Percentiles rank a stretch among this genome's conserved stretches.
These are phyloP conservation scores for Starmerella floricola DNA, from an alignment of 805 yeast species.

Conservation along the genomic window DNA sequence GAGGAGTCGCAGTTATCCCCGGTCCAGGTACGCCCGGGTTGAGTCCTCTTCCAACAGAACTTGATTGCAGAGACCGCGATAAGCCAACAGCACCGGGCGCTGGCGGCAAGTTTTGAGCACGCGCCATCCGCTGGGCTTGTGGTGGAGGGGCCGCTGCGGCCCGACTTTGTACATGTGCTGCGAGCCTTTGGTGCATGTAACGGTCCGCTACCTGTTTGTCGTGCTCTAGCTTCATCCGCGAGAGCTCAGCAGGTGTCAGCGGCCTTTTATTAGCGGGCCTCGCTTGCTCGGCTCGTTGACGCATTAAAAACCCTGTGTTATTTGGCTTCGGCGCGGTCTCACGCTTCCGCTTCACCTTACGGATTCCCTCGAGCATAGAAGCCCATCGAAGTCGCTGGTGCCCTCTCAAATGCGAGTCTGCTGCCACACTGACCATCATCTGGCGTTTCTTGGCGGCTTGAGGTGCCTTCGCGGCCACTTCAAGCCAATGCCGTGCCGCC, in stretches of 20 bases:
- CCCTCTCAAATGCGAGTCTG: slow-evolving; percentile 86
- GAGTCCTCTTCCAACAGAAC: no score
- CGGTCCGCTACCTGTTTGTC: slow-evolving; percentile 71
- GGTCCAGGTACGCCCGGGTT: no score
- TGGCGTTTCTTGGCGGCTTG: slow-evolving; percentile 78
- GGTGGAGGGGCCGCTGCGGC: no score
- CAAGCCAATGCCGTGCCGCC: slow-evolving; percentile 82
- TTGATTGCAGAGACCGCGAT: no score
- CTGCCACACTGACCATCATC: slow-evolving; percentile 86
- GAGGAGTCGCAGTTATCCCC: no score
- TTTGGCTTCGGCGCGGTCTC: slow-evolving; percentile 59
- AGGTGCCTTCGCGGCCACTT: slow-evolving; percentile 80
- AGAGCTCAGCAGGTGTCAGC: slow-evolving; percentile 65
- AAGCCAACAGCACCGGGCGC: no score
- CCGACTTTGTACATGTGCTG: neutral
- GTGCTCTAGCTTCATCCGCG: slow-evolving; percentile 70
- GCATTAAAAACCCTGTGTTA: slow-evolving; percentile 11
- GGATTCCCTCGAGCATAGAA: slow-evolving; percentile 88
- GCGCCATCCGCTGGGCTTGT: neutral
- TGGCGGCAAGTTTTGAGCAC: neutral
- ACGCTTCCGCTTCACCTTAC: slow-evolving; percentile 79
- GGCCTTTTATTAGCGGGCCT: neutral
- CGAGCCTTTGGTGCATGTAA: slow-evolving; percentile 26
- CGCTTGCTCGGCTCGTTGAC: slow-evolving; percentile 7
- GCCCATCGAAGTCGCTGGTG: slow-evolving; percentile 90